Evolutionary conservation across 768 basidiomycete species (phyloP).

Genomic region (Nidularia pulvinata): DNA sequence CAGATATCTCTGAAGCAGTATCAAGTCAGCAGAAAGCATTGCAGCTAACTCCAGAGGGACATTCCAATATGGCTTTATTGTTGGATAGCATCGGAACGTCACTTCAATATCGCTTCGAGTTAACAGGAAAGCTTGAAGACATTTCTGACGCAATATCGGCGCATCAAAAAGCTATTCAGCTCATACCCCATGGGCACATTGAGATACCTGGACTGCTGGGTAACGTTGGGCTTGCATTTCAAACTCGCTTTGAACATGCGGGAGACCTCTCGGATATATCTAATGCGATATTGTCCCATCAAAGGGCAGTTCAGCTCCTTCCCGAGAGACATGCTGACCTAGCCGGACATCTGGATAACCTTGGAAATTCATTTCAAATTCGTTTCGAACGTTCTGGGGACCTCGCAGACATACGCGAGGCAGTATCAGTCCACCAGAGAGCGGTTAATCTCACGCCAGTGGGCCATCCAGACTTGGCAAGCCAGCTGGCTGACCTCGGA

Average conservation of each 20-base stretch:
- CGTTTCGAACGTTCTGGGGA: slow-evolving; percentile 7
- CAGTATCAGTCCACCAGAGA: slow-evolving; percentile 9
- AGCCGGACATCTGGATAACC: neutral
- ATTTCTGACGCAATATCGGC: slow-evolving; percentile 7
- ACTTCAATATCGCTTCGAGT: slow-evolving; percentile 5
- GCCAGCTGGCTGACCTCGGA: slow-evolving; percentile 2
- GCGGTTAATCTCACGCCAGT: slow-evolving; percentile 3
- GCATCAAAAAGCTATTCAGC: slow-evolving; percentile 4
- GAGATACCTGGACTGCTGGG: neutral
- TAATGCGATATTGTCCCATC: slow-evolving; percentile 5
- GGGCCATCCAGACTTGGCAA: slow-evolving; percentile 1
- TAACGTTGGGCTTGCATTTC: slow-evolving; percentile 9
- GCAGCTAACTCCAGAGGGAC: neutral
- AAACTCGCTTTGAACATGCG: slow-evolving; percentile 15
- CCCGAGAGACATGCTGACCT: neutral
- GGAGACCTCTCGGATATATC: slow-evolving; percentile 20
- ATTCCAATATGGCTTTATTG: slow-evolving; percentile 6
- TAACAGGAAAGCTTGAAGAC: slow-evolving; percentile 3
- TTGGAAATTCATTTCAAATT: neutral
- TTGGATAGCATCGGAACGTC: slow-evolving; percentile 9
- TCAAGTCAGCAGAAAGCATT: neutral
- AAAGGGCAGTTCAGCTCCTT: slow-evolving; percentile 1
- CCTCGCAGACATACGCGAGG: slow-evolving; percentile 16
- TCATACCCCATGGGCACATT: slow-evolving; percentile 11
- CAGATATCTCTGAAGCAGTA: neutral